phyloP scores from a whole-genome alignment of 1,284 basidiomycete species.

The Wallemia hederae region DNA sequence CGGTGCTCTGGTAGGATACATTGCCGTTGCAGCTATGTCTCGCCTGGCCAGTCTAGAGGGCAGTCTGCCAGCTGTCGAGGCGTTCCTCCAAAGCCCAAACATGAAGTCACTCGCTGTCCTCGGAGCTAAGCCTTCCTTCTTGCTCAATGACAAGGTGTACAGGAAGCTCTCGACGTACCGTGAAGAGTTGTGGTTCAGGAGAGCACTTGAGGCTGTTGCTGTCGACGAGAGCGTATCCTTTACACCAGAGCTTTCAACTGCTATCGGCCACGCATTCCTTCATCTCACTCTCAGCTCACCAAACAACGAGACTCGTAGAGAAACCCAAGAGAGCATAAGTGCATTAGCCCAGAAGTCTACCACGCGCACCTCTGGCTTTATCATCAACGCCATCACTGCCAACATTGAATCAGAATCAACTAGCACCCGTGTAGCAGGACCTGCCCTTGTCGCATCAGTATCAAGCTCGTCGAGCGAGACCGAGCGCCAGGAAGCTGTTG shows the following conservation, averaged over 20 bases:
- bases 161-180: conserved; percentile 31
- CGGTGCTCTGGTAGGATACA: conserved; percentile 53
- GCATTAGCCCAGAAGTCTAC: conserved; percentile 15
- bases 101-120: conserved; percentile 8
- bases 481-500: conserved; percentile 2
- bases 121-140: conserved; percentile 41
- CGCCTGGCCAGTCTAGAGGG: neutral
- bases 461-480: neutral
- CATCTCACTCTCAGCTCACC: conserved; percentile 33
- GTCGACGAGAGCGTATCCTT: conserved; percentile 27
- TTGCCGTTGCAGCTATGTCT: conserved; percentile 31
- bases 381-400: conserved; percentile 27
- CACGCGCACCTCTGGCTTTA: conserved; percentile 23
- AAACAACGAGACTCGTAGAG: conserved; percentile 25
- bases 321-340: conserved; percentile 20
- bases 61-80: neutral
- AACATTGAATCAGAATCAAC: conserved; percentile 15
- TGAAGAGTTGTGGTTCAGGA: conserved; percentile 52
- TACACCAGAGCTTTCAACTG: conserved; percentile 28
- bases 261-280: conserved; percentile 33
- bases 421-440: neutral
- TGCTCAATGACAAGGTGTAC: conserved; percentile 62
- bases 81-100: neutral
- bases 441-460: neutral
- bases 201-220: conserved; percentile 29